phyloP scores from a whole-genome alignment of 1,284 basidiomycete species.

The Pholiota adiposa region DNA sequence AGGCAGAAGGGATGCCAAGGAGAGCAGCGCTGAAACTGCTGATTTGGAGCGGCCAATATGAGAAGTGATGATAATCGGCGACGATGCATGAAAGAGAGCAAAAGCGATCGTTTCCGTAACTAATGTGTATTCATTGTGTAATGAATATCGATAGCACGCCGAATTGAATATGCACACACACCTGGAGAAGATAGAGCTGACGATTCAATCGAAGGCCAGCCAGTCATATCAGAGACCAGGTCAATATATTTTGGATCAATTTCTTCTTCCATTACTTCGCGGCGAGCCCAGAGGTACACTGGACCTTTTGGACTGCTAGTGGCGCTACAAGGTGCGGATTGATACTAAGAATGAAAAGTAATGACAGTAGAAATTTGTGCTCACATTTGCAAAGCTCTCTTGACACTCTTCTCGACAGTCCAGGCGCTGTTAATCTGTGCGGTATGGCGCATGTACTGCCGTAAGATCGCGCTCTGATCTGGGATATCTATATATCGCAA shows the following conservation, averaged over 20 bases:
- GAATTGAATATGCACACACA: too few species aligned
- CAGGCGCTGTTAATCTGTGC: slow-evolving; percentile 60
- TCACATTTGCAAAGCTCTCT: slow-evolving; percentile 67
- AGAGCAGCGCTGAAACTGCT: slow-evolving; percentile 50
- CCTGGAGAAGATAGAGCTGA: slow-evolving; percentile 51
- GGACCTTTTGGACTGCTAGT: slow-evolving; percentile 71
- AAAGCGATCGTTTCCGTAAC: slow-evolving; percentile 48
- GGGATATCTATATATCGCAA: slow-evolving; percentile 53
- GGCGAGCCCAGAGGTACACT: slow-evolving; percentile 73
- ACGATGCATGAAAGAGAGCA: slow-evolving; percentile 52
- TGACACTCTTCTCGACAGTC: slow-evolving; percentile 51
- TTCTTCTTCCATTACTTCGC: slow-evolving; percentile 72
- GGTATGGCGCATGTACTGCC: slow-evolving; percentile 74
- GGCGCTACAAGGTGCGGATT: slow-evolving; percentile 43
- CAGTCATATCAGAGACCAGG: slow-evolving; percentile 33
- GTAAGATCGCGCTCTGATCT: slow-evolving; percentile 68
- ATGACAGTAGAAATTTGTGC: neutral
- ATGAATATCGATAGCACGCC: too few species aligned
- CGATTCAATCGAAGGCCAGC: slow-evolving; percentile 57
- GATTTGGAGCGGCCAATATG: slow-evolving; percentile 60
- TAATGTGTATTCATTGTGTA: too few species aligned
- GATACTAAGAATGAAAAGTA: neutral
- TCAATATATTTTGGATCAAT: slow-evolving; percentile 42
- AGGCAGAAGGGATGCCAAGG: slow-evolving; percentile 53
- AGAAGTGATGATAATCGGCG: slow-evolving; percentile 68